phyloP scores from a whole-genome alignment of 2,329 filamentous ascomycete genomes.

The Nigrospora oryzae region DNA sequence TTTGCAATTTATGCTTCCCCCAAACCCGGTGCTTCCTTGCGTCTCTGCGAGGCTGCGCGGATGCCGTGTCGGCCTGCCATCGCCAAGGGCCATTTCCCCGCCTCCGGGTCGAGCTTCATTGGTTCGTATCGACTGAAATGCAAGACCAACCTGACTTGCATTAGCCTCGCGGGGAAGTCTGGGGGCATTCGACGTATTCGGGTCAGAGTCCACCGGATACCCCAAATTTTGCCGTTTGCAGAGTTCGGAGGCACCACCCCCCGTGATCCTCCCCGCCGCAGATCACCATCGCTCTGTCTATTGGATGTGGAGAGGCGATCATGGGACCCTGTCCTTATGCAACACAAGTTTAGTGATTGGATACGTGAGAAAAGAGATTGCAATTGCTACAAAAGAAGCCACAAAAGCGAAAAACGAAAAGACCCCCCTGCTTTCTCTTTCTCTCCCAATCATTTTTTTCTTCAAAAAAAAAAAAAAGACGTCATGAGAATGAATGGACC shows the following conservation, averaged over 20 bases:
- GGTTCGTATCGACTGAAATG: not conserved
- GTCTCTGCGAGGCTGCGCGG: not conserved
- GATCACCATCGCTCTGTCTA: not conserved
- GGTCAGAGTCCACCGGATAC: not conserved
- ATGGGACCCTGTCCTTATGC: not conserved
- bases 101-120: not conserved
- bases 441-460: too few species aligned
- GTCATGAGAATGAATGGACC: too few species aligned
- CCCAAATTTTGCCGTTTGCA: not conserved
- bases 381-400: too few species aligned
- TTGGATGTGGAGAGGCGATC: not conserved
- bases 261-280: not conserved
- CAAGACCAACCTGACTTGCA: not conserved
- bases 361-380: not conserved
- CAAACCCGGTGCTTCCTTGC: too few species aligned
- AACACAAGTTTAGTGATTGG: not conserved
- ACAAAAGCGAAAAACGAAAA: too few species aligned
- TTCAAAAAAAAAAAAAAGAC: too few species aligned
- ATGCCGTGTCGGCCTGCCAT: not conserved
- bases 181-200: not conserved
- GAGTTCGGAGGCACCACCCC: not conserved
- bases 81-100: conserved; percentile 1
- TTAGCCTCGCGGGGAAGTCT: not conserved
- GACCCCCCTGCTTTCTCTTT: too few species aligned
- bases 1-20: not conserved